Percentiles rank a stretch among this genome's conserved stretches.
These are phyloP conservation scores for Benincasa hispida DNA, from an alignment of 306 rosid species.

Conservation along the genomic window DNA sequence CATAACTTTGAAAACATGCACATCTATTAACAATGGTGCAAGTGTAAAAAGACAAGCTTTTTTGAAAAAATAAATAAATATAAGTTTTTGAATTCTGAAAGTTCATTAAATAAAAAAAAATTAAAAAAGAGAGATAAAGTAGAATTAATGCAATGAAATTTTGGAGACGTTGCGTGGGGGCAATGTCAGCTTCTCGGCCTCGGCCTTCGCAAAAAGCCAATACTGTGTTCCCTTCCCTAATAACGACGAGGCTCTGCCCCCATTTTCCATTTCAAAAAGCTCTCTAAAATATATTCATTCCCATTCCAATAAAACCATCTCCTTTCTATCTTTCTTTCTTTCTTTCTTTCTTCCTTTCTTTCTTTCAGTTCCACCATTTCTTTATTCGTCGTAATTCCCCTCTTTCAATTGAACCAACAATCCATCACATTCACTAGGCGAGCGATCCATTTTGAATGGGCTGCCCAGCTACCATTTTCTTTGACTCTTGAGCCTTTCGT, in stretches of 20 bases:
- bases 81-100: neutral
- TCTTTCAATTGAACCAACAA: neutral
- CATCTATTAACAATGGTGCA: no score
- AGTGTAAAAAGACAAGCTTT: no score
- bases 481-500: neutral
- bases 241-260: neutral
- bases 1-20: no score
- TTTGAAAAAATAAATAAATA: no score
- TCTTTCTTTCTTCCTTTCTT: no score
- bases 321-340: neutral
- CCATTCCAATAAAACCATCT: neutral
- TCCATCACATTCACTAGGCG: neutral
- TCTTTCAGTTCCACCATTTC: no score
- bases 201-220: neutral
- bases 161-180: conserved; percentile 32
- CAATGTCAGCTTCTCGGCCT: conserved; percentile 15
- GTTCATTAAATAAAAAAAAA: neutral
- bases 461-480: neutral
- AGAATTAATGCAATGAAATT: neutral
- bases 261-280: neutral
- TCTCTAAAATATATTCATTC: neutral
- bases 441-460: neutral
- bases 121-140: neutral
- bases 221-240: neutral
- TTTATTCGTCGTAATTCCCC: neutral